A percentile compares a stretch with the other conserved stretches of the same genome.
phyloP scores from a whole-genome alignment of 805 yeast genomes.

The Vanderwaltozyma verrucispora region DNA sequence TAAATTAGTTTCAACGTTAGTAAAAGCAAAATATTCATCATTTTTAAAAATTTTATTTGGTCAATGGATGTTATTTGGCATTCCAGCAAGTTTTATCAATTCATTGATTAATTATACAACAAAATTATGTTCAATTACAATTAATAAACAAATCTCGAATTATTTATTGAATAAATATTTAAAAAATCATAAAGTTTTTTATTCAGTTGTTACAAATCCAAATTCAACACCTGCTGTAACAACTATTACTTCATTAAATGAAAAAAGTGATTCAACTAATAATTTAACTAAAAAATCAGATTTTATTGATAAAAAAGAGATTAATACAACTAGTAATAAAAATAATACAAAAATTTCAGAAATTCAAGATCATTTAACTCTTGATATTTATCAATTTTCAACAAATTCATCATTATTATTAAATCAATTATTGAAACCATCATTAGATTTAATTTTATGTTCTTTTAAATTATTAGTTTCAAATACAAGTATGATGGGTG shows the following conservation, averaged over 20 bases:
- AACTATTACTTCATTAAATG: not conserved
- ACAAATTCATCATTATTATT: conserved; percentile 63
- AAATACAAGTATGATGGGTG: conserved; percentile 41
- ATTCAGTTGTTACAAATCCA: conserved; percentile 15
- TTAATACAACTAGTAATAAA: conserved; percentile 1
- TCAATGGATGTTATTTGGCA: conserved; percentile 74
- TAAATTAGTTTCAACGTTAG: conserved; percentile 66
- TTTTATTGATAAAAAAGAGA: not conserved
- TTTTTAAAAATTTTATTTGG: conserved; percentile 51
- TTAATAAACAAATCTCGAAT: conserved; percentile 56
- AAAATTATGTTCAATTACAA: conserved; percentile 43
- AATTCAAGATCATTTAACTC: conserved; percentile 39
- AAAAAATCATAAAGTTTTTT: conserved; percentile 37
- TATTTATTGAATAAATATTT: conserved; percentile 60
- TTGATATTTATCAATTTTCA: conserved; percentile 68
- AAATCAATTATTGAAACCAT: conserved; percentile 75
- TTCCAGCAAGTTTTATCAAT: conserved; percentile 78
- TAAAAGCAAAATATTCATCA: conserved; percentile 53
- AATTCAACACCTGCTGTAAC: not conserved
- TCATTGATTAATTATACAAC: conserved; percentile 56
- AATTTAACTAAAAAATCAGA: not conserved
- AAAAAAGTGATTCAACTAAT: not conserved
- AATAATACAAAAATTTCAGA: conserved; percentile 7
- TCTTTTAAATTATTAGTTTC: conserved; percentile 61
- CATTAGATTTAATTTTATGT: conserved; percentile 67